phyloP scores from a whole-genome alignment of 805 yeast genomes.

The Cyberlindnera euphorbiae region DNA sequence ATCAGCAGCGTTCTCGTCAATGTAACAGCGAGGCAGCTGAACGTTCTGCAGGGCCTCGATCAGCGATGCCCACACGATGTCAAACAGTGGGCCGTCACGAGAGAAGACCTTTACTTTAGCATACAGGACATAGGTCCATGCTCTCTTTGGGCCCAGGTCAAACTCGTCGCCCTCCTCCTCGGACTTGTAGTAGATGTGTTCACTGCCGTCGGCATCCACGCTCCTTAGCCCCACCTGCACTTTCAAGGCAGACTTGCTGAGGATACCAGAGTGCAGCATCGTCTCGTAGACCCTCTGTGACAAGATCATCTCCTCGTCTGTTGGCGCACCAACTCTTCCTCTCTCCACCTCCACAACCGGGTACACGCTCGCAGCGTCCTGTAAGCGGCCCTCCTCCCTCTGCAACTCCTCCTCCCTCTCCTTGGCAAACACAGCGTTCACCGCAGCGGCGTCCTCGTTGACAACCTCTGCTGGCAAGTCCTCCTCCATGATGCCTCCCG shows the following conservation, averaged over 20 bases:
- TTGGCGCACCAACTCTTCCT: slow-evolving; percentile 76
- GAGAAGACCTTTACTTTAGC: slow-evolving; percentile 76
- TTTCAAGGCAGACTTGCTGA: slow-evolving; percentile 46
- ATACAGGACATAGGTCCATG: slow-evolving; percentile 55
- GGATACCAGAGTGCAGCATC: slow-evolving; percentile 50
- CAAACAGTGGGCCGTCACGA: slow-evolving; percentile 78
- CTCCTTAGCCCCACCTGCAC: slow-evolving; percentile 52
- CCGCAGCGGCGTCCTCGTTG: slow-evolving; percentile 36
- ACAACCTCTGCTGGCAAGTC: slow-evolving; percentile 36
- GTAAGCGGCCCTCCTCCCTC: slow-evolving; percentile 23
- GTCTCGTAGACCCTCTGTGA: slow-evolving; percentile 63
- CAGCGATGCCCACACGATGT: slow-evolving; percentile 66
- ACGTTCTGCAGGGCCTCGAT: slow-evolving; percentile 56
- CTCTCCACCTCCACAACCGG: slow-evolving; percentile 75
- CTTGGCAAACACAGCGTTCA: slow-evolving; percentile 29
- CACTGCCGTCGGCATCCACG: slow-evolving; percentile 45
- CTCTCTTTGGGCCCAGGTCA: slow-evolving; percentile 36
- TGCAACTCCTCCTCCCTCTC: slow-evolving; percentile 25
- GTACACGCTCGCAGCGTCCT: slow-evolving; percentile 43
- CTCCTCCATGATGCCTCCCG: slow-evolving; percentile 62
- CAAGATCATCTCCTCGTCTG: slow-evolving; percentile 77
- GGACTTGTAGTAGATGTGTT: slow-evolving; percentile 44
- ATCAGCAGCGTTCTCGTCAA: slow-evolving; percentile 57
- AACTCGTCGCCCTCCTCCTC: slow-evolving; percentile 41
- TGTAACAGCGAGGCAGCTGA: slow-evolving; percentile 60